Evolutionary conservation across 2,329 filamentous ascomycete species (phyloP), one percentile per base, ranked within the genome.

Genomic region (Neocucurbitaria cava): DNA sequence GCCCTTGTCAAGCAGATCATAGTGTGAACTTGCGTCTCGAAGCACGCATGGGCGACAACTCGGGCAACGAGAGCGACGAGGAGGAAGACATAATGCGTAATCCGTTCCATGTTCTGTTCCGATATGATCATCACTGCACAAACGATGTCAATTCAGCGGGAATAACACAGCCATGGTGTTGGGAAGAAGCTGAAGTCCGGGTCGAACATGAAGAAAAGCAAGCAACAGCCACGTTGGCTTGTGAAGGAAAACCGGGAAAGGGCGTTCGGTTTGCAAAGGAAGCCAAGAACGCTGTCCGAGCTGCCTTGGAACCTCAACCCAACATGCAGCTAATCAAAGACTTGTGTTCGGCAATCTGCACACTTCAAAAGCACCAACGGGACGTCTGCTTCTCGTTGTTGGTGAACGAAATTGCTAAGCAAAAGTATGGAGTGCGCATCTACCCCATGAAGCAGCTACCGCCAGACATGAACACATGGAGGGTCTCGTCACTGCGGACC

Each of bases 1-100:
- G 65, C 33, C 43, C 61, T 10, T 72, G 69, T 43, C 54, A 60
- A 15, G 52, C 55, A 9, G 38, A 60, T 28, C 70, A 73, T 42
- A 60, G 60, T 39, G 63, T 62, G 31, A 67, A 53, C 41, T 42
- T 73, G 28, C 64, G 64, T 10, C 45, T 70, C 4, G 67, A 70
- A 26, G 35, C 54, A 33, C 56, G 67, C 6, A 68, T 66, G 31
- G 56, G 61, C 1, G 47, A 59, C 15, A 47, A 24, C 1, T 30
- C 43, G 11, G 56, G 56, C 35, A 58, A 64, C 17, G 36, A 35
- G 15, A 18, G 23, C 35, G 35, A 38, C 11, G 43, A 55, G 3
- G 48, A 56, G 8, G 54, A 59, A 36, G 58, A 59, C 1, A 36
- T 40, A 23, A 56, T 59, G 47, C 35, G 35, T 26, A 47, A 62